These are phyloP conservation scores for Lentinula sp. DNA, from an alignment of 768 basidiomycete species.

Conservation along the genomic window DNA sequence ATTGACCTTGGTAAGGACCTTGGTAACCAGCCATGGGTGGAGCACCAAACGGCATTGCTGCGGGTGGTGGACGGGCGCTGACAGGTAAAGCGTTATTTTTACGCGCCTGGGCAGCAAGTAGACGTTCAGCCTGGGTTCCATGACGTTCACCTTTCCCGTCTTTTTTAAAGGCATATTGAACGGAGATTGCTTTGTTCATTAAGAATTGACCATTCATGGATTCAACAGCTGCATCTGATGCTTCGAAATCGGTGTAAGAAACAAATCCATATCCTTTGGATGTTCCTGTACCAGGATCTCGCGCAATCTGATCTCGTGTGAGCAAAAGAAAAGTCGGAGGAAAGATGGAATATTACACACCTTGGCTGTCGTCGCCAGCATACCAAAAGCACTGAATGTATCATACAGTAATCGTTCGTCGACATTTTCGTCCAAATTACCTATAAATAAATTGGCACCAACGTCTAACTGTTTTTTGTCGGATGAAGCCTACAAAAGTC, in stretches of 20 bases:
- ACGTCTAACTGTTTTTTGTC: conserved; percentile 98
- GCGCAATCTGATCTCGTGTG: conserved; percentile 62
- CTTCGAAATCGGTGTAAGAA: conserved; percentile 95
- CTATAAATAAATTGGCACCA: conserved; percentile 95
- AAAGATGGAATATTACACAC: conserved; percentile 31
- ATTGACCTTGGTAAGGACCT: conserved; percentile 86
- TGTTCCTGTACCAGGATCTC: conserved; percentile 75
- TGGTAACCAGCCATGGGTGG: conserved; percentile 66
- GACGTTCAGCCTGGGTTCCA: conserved; percentile 93
- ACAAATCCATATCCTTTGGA: conserved; percentile 99
- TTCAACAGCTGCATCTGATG: conserved; percentile 93
- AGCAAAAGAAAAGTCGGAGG: conserved; percentile 4
- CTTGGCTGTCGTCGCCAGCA: conserved; percentile 89
- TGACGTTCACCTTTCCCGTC: conserved; percentile 98
- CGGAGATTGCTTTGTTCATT: conserved; percentile 96
- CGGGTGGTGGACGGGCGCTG: conserved; percentile 67
- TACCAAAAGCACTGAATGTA: conserved; percentile 92
- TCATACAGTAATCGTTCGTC: conserved; percentile 91
- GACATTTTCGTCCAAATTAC: conserved; percentile 91
- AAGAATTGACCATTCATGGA: conserved; percentile 97
- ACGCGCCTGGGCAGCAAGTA: conserved; percentile 90
- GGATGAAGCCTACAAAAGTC: conserved; percentile 71
- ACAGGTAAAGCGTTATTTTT: conserved; percentile 91
- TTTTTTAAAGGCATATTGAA: conserved; percentile 99
- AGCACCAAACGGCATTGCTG: conserved; percentile 66